A percentile compares a stretch with the other conserved stretches of the same genome.
Conservation (phyloP, 441 rosid genomes). For the Gossypium lobatum region DNA sequence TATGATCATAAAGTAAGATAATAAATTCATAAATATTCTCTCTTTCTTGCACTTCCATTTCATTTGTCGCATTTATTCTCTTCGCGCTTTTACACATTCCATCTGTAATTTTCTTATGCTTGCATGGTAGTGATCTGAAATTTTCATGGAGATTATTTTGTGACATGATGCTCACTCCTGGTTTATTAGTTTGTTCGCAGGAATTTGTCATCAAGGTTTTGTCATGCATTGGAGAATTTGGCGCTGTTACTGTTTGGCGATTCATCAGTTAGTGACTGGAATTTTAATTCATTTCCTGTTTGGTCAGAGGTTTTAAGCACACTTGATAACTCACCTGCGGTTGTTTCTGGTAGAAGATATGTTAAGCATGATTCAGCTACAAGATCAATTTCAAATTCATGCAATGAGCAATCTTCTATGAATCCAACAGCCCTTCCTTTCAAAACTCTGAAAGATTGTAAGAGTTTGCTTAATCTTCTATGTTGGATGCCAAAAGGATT, state of each 20-base stretch:
- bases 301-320: constrained; percentile 57
- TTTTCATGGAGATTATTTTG: constrained; percentile 10
- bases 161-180: constrained; percentile 24
- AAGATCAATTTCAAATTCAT: constrained; percentile 23
- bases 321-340: constrained; percentile 36
- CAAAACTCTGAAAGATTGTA: constrained; percentile 41
- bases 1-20: constrained; percentile 71
- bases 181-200: constrained; percentile 81
- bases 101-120: constrained; percentile 1
- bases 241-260: constrained; percentile 27
- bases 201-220: constrained; percentile 62
- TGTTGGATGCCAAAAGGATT: constrained; percentile 76
- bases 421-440: constrained; percentile 27
- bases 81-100: not conserved
- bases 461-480: constrained; percentile 52
- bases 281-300: constrained; percentile 41
- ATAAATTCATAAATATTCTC: not conserved
- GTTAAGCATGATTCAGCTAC: constrained; percentile 10
- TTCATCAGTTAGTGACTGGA: constrained; percentile 27
- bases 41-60: not conserved
- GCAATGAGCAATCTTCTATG: constrained; percentile 24
- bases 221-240: constrained; percentile 46
- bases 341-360: constrained; percentile 23
- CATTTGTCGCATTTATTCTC: not conserved
- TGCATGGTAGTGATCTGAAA: not conserved